Evolutionary conservation across 257 asterid genomes (phyloP), one percentile per base, ranked within the genome.

Genomic region (Asclepias syriaca): DNA sequence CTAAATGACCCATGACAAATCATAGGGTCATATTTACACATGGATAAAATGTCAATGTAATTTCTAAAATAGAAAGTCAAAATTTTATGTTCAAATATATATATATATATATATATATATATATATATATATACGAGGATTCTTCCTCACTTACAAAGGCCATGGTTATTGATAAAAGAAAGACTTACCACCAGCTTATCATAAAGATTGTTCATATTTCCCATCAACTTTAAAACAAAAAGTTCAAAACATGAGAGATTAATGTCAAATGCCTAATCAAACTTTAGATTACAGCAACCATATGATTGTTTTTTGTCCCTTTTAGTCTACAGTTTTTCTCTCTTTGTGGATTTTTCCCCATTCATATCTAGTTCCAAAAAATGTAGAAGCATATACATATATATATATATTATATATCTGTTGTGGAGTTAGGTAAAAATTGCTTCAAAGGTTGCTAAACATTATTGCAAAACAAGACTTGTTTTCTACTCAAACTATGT

Each of bases 401-500:
- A 43, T 43, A 49, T 0, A 49, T 49, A 49, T 12, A 2, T 10
- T 48, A 48, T 48, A 48, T 48, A 11, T 11, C 11, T 13, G 13
- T 49, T 19, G 2, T 46, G 39, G 72, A 19, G 81, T 70, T 72
- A n/a, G 51, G 74, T 72, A 27, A 40, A 53, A 40, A 53, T 80
- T 83, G 83, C 85, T 80, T 80, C 85, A 75, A 55, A 61, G 51
- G 70, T 66, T 70, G 77, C 66, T 48, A 79, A 75, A 72, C 80
- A 92, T 88, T 83, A 90, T 88, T 74, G 75, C 86, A 75, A 13
- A 65, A 83, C 48, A 60, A 74, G 66, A 69, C 87, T 85, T 87
- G 67, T 80, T 82, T 78, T 88, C 74, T 82, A 90, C 96, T 88
- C 94, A n/a, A 82, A 61, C 48, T 43, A 43, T 15, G 8, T 5